Evolutionary conservation across 352 stramenopile species (phyloP).

Genomic region (Thraustotheca clavata): DNA sequence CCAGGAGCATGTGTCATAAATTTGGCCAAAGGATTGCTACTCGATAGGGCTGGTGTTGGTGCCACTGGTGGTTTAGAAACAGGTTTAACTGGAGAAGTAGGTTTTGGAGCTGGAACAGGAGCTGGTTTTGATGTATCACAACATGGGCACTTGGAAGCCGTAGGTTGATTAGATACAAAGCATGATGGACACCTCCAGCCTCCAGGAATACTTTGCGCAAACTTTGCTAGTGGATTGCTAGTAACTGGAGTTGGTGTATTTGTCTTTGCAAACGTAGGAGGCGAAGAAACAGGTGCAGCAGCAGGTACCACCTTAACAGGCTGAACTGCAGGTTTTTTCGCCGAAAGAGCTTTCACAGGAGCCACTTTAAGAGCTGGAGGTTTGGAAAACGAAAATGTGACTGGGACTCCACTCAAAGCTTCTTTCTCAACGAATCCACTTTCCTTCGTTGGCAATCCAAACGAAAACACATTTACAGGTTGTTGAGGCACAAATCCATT

Average conservation of each 20-base stretch:
- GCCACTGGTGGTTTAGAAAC: too few relatives aligned
- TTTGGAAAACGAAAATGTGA: constrained; percentile 20
- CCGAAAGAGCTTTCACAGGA: not conserved
- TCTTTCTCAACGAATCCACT: not conserved
- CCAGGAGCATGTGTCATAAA: not conserved
- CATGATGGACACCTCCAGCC: constrained; percentile 3
- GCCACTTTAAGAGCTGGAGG: not conserved
- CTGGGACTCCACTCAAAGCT: not conserved
- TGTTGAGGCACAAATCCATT: not conserved
- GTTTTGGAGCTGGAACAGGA: constrained; percentile 16
- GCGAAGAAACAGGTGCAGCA: not conserved
- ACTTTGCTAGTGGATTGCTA: not conserved
- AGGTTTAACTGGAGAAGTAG: not conserved
- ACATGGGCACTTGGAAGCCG: not conserved
- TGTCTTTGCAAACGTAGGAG: constrained; percentile 1
- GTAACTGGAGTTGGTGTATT: not conserved
- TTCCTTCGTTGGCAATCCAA: not conserved
- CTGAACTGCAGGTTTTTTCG: not conserved
- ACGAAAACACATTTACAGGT: not conserved
- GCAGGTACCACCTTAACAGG: not conserved
- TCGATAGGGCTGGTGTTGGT: not conserved
- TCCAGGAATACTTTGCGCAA: not conserved
- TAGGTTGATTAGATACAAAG: constrained; percentile 20
- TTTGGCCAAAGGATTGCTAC: not conserved
- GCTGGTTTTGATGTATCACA: not conserved